phyloP scores from a whole-genome alignment of 768 basidiomycete genomes.

The Gelatoporia subvermispora region DNA sequence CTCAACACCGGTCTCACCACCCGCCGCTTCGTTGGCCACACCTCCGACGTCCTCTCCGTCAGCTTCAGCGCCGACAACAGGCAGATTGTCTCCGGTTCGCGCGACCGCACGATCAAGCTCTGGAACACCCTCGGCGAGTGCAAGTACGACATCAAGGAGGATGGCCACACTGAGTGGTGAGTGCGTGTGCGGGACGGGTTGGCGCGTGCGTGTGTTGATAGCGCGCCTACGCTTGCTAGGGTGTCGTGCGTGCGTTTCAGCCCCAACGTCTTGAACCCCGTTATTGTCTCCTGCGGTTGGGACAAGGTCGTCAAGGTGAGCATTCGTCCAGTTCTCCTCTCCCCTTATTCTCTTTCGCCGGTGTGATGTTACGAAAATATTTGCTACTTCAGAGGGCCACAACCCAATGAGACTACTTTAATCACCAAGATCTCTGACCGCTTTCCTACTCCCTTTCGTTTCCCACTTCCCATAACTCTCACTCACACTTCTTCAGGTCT shows the following conservation, averaged over 20 bases:
- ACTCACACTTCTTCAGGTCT: constrained; percentile 58
- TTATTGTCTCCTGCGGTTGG: constrained; percentile 99
- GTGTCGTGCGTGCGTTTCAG: constrained; percentile 99
- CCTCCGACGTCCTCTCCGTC: constrained; percentile 95
- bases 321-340: constrained; percentile 11
- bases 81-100: constrained; percentile 97
- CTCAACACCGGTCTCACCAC: constrained; percentile 96
- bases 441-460: not conserved
- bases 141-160: constrained; percentile 99
- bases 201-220: constrained; percentile 68
- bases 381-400: constrained; percentile 31
- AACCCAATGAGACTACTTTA: constrained; percentile 28
- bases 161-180: constrained; percentile 94
- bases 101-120: constrained; percentile 96
- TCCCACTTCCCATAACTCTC: not conserved
- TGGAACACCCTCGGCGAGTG: constrained; percentile 99
- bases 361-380: constrained; percentile 27
- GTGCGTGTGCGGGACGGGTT: constrained; percentile 5
- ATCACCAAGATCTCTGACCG: constrained; percentile 32
- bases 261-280: constrained; percentile 94
- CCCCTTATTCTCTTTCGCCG: constrained; percentile 26
- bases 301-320: constrained; percentile 98
- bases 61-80: constrained; percentile 99
- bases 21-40: constrained; percentile 97
- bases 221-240: constrained; percentile 70